Evolutionary conservation across 2,329 filamentous ascomycete species (phyloP).

Genomic region (Pestalotiopsis sp.): DNA sequence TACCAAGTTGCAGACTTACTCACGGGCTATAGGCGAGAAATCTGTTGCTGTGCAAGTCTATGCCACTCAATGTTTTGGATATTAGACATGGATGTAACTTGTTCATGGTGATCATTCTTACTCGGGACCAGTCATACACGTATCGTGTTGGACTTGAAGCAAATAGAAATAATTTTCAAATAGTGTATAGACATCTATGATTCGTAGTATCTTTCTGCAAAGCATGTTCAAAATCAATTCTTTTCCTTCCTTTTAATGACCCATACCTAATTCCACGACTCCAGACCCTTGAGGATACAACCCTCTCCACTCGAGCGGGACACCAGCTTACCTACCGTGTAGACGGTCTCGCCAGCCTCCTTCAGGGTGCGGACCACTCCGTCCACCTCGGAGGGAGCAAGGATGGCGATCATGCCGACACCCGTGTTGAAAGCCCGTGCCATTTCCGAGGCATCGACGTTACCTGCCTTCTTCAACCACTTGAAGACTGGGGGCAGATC

Average conservation of each 20-base stretch:
- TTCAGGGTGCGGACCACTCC: constrained; percentile 63
- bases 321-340: constrained; percentile 72
- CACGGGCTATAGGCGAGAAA: too few relatives aligned
- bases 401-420: constrained; percentile 89
- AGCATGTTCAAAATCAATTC: neutral
- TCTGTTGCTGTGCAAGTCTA: too few relatives aligned
- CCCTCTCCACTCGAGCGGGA: constrained; percentile 56
- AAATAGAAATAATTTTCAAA: too few relatives aligned
- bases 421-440: constrained; percentile 93
- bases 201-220: neutral
- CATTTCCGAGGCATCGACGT: constrained; percentile 78
- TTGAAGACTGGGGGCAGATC: constrained; percentile 76
- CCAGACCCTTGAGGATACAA: constrained; percentile 65
- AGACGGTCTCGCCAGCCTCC: constrained; percentile 75
- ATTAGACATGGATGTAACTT: too few relatives aligned
- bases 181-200: too few relatives aligned
- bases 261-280: constrained; percentile 37
- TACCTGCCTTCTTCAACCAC: constrained; percentile 79
- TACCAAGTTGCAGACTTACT: too few relatives aligned
- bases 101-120: too few relatives aligned
- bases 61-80: too few relatives aligned
- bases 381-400: constrained; percentile 65
- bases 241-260: neutral
- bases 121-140: too few relatives aligned
- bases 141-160: too few relatives aligned